These are phyloP conservation scores for Paralagenidium karlingii DNA, from an alignment of 352 stramenopile species.

Conservation along the genomic window DNA sequence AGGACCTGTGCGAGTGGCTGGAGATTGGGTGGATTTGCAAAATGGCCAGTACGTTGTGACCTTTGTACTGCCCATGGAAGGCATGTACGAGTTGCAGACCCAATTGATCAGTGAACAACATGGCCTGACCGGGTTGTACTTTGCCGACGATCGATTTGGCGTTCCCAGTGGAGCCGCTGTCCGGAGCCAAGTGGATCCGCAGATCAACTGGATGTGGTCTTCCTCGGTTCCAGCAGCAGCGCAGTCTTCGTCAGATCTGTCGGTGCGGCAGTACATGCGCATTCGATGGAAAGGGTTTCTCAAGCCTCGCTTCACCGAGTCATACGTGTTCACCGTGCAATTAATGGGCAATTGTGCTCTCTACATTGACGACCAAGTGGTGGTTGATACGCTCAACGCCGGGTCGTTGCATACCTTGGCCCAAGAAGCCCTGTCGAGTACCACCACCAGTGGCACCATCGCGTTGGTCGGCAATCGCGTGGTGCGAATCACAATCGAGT, in stretches of 20 bases:
- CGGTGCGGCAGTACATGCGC: slow-evolving; percentile 24
- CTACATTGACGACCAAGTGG: slow-evolving; percentile 16
- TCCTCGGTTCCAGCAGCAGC: no score
- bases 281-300: slow-evolving; percentile 32
- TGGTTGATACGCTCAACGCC: slow-evolving; percentile 25
- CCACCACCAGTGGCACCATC: slow-evolving; percentile 2
- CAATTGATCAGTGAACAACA: slow-evolving; percentile 10
- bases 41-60: slow-evolving; percentile 29
- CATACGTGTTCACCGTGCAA: slow-evolving; percentile 20
- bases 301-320: slow-evolving; percentile 22
- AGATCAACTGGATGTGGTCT: slow-evolving; percentile 13
- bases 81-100: slow-evolving; percentile 34
- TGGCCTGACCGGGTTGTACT: slow-evolving; percentile 17
- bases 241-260: slow-evolving; percentile 20
- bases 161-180: slow-evolving; percentile 8
- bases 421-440: slow-evolving; percentile 3
- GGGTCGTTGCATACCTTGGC: not conserved
- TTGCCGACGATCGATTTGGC: slow-evolving; percentile 11
- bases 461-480: slow-evolving; percentile 14
- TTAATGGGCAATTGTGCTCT: slow-evolving; percentile 11
- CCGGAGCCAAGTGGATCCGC: slow-evolving; percentile 13
- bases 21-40: slow-evolving; percentile 8
- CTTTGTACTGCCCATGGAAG: slow-evolving; percentile 15
- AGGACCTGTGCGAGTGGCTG: not conserved
- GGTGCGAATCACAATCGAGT: slow-evolving; percentile 31